phyloP scores from a whole-genome alignment of 2,329 filamentous ascomycete species.

The Zymoseptoria crescenta region DNA sequence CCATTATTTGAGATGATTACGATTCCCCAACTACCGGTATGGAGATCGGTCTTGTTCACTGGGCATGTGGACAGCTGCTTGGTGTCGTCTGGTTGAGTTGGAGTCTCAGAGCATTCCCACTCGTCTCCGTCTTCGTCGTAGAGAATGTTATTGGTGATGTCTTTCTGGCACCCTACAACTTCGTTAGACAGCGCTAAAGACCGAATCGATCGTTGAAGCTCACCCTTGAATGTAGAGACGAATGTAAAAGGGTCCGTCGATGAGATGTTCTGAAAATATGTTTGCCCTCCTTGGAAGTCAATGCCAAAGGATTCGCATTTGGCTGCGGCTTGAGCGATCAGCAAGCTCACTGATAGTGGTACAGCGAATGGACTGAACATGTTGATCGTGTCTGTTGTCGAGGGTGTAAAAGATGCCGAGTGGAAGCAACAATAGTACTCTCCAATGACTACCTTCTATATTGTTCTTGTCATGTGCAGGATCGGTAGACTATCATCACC shows the following conservation, averaged over 20 bases:
- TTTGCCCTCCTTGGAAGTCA: conserved; percentile 36
- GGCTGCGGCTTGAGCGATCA: background rate
- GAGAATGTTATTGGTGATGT: conserved; percentile 36
- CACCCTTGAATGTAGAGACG: conserved; percentile 4
- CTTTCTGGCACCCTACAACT: conserved; percentile 35
- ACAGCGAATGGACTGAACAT: background rate
- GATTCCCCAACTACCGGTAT: conserved; percentile 37
- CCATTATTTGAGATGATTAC: conserved; percentile 35
- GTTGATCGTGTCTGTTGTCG: background rate
- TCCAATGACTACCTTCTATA: background rate
- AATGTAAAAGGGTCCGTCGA: conserved; percentile 35
- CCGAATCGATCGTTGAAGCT: conserved; percentile 21
- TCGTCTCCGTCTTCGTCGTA: conserved; percentile 34
- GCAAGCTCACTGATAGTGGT: background rate
- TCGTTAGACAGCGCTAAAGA: conserved; percentile 25
- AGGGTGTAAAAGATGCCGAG: background rate
- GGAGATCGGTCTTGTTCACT: conserved; percentile 36
- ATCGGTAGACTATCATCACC: background rate
- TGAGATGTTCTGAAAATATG: conserved; percentile 40
- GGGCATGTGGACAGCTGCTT: conserved; percentile 21
- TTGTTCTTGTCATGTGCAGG: background rate
- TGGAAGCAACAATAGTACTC: background rate
- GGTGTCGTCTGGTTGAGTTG: conserved; percentile 2
- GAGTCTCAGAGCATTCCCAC: conserved; percentile 8
- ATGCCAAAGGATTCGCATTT: conserved; percentile 24